Evolutionary conservation across 73 alveolate species (phyloP).

Genomic region (Breviolum minutum): DNA sequence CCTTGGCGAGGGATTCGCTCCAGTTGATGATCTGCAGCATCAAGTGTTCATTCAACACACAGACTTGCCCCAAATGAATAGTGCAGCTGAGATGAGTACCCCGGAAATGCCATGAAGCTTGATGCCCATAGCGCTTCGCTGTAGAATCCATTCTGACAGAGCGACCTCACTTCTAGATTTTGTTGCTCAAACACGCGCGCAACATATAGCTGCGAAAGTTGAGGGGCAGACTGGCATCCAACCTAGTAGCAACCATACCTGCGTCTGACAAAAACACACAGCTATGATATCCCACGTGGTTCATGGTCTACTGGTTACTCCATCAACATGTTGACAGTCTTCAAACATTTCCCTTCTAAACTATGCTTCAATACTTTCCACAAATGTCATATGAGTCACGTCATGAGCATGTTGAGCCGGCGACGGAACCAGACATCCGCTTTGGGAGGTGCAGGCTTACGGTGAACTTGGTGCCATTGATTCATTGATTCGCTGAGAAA

Average conservation of each 20-base stretch:
- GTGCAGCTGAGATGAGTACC: background rate
- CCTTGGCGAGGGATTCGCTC: background rate
- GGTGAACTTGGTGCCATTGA: background rate
- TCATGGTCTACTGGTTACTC: too few relatives aligned
- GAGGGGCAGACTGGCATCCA: slow-evolving; percentile 1
- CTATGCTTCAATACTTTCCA: too few relatives aligned
- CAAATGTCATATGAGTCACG: too few relatives aligned
- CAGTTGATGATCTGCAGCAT: background rate
- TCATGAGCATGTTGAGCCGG: background rate
- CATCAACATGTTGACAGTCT: too few relatives aligned
- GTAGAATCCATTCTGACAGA: slow-evolving; percentile 8
- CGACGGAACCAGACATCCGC: background rate
- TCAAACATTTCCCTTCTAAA: too few relatives aligned
- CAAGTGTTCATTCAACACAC: background rate
- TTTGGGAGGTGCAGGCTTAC: slow-evolving; percentile 59
- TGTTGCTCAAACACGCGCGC: too few relatives aligned
- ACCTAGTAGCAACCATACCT: slow-evolving; percentile 49
- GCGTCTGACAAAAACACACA: background rate
- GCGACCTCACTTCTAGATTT: background rate
- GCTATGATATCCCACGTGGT: too few relatives aligned
- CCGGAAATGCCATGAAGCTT: slow-evolving; percentile 68
- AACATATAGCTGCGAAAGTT: background rate
- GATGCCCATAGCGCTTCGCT: slow-evolving; percentile 63
- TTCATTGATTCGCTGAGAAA: background rate
- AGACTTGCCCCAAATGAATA: background rate